Evolutionary conservation across 495 filamentous ascomycete genomes (phyloP).

Genomic region (Trichoderma parareesei): DNA sequence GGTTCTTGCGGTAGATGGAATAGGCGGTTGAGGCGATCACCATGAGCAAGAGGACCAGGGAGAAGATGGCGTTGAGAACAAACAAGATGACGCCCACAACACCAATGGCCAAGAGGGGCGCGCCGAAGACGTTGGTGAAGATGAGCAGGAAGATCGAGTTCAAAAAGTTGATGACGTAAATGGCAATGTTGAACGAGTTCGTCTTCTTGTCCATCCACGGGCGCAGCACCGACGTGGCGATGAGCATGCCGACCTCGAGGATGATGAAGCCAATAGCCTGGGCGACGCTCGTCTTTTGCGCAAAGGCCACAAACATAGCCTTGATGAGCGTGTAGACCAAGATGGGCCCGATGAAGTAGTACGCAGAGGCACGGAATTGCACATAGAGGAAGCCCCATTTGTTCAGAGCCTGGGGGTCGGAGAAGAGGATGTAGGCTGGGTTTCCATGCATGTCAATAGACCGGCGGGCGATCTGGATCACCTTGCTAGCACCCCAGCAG

Average conservation of each 20-base stretch:
- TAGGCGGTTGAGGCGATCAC: slow-evolving; percentile 78
- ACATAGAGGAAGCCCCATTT: slow-evolving; percentile 99
- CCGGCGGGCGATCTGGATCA: slow-evolving; percentile 78
- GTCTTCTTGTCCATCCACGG: slow-evolving; percentile 99
- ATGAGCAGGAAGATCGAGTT: slow-evolving; percentile 81
- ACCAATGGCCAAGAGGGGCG: slow-evolving; percentile 78
- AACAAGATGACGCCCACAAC: slow-evolving; percentile 94
- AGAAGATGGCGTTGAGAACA: slow-evolving; percentile 81
- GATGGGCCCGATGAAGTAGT: slow-evolving; percentile 92
- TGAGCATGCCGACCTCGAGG: slow-evolving; percentile 74
- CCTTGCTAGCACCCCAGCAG: slow-evolving; percentile 80
- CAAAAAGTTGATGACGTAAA: slow-evolving; percentile 81
- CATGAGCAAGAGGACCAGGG: slow-evolving; percentile 76
- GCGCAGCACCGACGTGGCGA: slow-evolving; percentile 69
- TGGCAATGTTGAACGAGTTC: slow-evolving; percentile 93
- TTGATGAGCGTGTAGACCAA: slow-evolving; percentile 77
- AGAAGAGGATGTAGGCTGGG: slow-evolving; percentile 95
- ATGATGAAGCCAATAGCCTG: slow-evolving; percentile 83
- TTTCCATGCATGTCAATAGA: slow-evolving; percentile 91
- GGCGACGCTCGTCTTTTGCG: slow-evolving; percentile 58
- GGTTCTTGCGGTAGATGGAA: slow-evolving; percentile 87
- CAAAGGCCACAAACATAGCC: slow-evolving; percentile 84
- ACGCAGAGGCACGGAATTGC: slow-evolving; percentile 91
- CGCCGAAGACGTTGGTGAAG: slow-evolving; percentile 74
- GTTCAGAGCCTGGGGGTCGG: slow-evolving; percentile 84